Conservation (phyloP, 2,329 filamentous ascomycete species). For the Hysterium pulicare region DNA sequence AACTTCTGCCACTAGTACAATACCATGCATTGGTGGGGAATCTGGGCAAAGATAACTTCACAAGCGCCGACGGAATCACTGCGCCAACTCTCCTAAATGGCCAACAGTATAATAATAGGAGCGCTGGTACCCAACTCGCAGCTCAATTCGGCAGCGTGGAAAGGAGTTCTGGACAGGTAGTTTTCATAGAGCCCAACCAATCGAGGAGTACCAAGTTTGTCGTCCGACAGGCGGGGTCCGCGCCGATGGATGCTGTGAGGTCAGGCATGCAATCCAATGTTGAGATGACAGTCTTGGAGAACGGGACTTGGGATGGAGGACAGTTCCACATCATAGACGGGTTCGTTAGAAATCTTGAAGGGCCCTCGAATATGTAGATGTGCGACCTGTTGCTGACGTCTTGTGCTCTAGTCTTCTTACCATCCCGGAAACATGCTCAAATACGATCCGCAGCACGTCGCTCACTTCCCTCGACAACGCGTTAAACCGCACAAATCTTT, state of each 20-base stretch:
- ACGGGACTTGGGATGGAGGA: conserved; percentile 17
- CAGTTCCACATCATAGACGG: conserved; percentile 18
- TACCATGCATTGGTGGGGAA: conserved; percentile 18
- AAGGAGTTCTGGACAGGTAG: conserved; percentile 15
- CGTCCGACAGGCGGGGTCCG: conserved; percentile 5
- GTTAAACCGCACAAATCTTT: conserved; percentile 14
- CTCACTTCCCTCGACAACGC: conserved; percentile 16
- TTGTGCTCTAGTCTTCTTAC: conserved; percentile 1
- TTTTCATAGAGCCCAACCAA: conserved; percentile 13
- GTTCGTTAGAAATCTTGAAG: neutral
- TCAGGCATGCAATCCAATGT: conserved; percentile 17
- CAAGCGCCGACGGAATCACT: conserved; percentile 8
- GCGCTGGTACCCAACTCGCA: conserved; percentile 10
- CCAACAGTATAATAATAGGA: conserved; percentile 15
- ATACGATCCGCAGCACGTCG: conserved; percentile 12
- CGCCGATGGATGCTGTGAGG: conserved; percentile 6
- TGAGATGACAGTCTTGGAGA: conserved; percentile 11
- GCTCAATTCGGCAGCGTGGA: conserved; percentile 15
- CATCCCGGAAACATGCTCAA: neutral
- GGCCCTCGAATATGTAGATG: no score
- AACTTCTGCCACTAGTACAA: conserved; percentile 15
- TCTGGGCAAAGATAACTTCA: conserved; percentile 14
- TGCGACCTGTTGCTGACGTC: no score
- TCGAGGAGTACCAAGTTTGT: conserved; percentile 4
- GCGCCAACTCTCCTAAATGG: conserved; percentile 15